A percentile compares a stretch with the other conserved stretches of the same genome.
phyloP scores from a whole-genome alignment of 2,329 filamentous ascomycete species.

The Aspergillus hortae region DNA sequence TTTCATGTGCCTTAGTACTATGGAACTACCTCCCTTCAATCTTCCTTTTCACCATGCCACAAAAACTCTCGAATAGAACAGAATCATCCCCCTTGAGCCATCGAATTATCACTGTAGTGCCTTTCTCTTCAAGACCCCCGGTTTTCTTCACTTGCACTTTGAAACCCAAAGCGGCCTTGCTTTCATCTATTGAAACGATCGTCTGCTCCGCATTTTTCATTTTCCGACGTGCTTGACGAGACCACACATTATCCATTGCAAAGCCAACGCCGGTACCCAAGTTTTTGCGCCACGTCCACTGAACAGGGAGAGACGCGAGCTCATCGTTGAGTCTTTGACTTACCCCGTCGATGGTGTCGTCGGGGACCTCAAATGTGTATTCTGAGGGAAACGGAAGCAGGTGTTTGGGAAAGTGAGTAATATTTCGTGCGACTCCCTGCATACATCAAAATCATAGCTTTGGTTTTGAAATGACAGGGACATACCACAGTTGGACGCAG shows the following conservation, averaged over 20 bases:
- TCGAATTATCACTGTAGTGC: conserved; percentile 53
- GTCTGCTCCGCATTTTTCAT: conserved; percentile 26
- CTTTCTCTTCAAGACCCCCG: conserved; percentile 28
- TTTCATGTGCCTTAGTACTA: too few species aligned
- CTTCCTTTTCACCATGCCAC: conserved; percentile 68
- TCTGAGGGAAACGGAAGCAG: conserved; percentile 53
- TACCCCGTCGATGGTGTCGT: conserved; percentile 26
- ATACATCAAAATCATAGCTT: conserved; percentile 4
- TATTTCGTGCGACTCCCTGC: conserved; percentile 34
- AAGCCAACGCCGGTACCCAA: conserved; percentile 58
- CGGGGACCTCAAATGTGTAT: conserved; percentile 41
- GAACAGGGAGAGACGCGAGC: conserved; percentile 56
- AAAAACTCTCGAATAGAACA: conserved; percentile 80
- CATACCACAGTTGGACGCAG: conserved; percentile 59
- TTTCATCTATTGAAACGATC: conserved; percentile 24
- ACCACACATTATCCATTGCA: conserved; percentile 70
- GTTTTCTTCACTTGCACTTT: conserved; percentile 48
- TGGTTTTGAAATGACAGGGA: not conserved
- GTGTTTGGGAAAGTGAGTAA: conserved; percentile 47
- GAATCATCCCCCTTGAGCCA: conserved; percentile 75
- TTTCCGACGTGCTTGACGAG: conserved; percentile 66
- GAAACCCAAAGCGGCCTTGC: conserved; percentile 55
- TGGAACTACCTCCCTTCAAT: conserved; percentile 23
- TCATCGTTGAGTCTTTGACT: conserved; percentile 44
- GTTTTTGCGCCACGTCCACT: conserved; percentile 62